phyloP scores from a whole-genome alignment of 148 eudicot genomes.

The Cornus controversa region DNA sequence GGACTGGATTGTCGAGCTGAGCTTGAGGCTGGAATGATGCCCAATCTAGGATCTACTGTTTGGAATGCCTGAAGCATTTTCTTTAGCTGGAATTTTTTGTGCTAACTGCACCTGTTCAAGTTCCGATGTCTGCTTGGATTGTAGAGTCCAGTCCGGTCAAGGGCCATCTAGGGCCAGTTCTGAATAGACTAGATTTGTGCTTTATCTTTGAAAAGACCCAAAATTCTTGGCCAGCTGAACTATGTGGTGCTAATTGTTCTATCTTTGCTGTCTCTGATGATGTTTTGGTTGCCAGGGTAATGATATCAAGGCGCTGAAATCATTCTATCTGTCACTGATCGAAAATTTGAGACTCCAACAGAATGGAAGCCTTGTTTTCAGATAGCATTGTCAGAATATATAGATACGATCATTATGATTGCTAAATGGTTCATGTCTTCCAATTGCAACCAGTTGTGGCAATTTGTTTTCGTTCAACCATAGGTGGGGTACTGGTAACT shows the following conservation, averaged over 20 bases:
- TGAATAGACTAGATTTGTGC: not conserved
- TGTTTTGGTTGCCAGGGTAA: slow-evolving; percentile 52
- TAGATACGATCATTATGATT: slow-evolving; percentile 1
- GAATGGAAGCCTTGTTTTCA: slow-evolving; percentile 92
- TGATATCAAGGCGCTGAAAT: slow-evolving; percentile 72
- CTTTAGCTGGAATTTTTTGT: not conserved
- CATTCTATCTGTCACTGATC: slow-evolving; percentile 71
- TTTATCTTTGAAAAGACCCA: not conserved
- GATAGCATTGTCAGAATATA: slow-evolving; percentile 55
- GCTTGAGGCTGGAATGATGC: not conserved
- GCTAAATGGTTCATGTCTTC: slow-evolving; percentile 25
- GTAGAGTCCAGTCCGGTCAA: not conserved
- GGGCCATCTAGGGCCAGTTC: not conserved
- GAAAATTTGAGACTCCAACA: slow-evolving; percentile 78
- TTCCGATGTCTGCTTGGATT: not conserved
- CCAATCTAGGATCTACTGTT: not conserved
- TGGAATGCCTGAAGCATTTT: not conserved
- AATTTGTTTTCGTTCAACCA: slow-evolving; percentile 25
- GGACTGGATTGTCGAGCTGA: not conserved
- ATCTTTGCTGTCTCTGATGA: not conserved
- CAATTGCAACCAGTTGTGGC: slow-evolving; percentile 14
- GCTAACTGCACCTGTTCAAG: not conserved
- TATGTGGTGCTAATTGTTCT: not conserved
- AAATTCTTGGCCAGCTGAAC: not conserved
- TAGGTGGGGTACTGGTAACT: slow-evolving; percentile 35